Percentiles rank a stretch among this genome's conserved stretches.
These are phyloP conservation scores for Russula abietina DNA, from an alignment of 768 basidiomycete genomes.

Conservation along the genomic window DNA sequence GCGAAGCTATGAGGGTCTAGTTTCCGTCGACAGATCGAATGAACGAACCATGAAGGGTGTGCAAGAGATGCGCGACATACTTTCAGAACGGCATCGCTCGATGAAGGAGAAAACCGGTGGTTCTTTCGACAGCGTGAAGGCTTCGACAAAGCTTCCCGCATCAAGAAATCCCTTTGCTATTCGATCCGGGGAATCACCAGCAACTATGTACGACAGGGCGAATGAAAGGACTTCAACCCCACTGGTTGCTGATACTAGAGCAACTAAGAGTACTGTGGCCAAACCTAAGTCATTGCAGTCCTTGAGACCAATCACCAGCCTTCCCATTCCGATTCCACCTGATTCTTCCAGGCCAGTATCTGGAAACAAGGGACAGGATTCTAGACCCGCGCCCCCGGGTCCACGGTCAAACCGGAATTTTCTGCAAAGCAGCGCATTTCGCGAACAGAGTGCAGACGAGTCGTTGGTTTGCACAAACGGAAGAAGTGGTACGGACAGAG, in stretches of 20 bases:
- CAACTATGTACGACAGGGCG: not conserved
- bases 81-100: conserved; percentile 6
- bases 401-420: not conserved
- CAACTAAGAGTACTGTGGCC: conserved; percentile 2
- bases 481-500: not conserved
- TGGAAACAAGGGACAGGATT: not conserved
- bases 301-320: conserved; percentile 16
- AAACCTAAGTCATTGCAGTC: not conserved
- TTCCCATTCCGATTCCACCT: conserved; percentile 11
- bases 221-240: not conserved
- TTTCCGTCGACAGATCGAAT: not conserved
- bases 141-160: not conserved
- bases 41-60: not conserved
- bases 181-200: not conserved
- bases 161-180: conserved; percentile 12
- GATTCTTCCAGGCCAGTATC: not conserved
- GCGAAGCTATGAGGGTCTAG: not conserved
- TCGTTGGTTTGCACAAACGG: not conserved
- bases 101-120: not conserved
- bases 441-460: conserved; percentile 3
- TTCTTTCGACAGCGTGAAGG: not conserved
- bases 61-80: conserved; percentile 6
- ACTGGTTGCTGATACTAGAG: not conserved
- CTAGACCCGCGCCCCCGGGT: not conserved
- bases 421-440: not conserved